These are phyloP conservation scores for Rhodomyrtus psidioides DNA, from an alignment of 441 rosid genomes.

Conservation along the genomic window DNA sequence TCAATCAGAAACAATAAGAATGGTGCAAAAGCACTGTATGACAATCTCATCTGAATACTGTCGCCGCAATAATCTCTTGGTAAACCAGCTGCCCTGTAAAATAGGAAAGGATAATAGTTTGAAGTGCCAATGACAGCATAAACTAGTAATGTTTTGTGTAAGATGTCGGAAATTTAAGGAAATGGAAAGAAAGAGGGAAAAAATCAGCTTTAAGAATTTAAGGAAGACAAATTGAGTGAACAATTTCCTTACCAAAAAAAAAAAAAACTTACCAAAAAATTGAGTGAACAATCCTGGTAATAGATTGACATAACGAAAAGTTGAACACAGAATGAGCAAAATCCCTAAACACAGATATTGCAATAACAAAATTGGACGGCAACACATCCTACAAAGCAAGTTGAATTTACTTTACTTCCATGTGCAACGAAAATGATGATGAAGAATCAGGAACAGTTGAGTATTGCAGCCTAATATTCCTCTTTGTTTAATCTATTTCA, in stretches of 20 bases:
- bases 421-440: background rate
- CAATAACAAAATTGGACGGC: background rate
- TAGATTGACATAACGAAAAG: background rate
- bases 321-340: background rate
- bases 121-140: background rate
- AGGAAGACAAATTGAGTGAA: background rate
- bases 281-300: background rate
- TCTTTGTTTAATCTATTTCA: background rate
- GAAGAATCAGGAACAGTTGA: background rate
- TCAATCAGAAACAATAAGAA: conserved; percentile 43
- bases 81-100: conserved; percentile 53
- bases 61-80: conserved; percentile 49
- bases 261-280: no score
- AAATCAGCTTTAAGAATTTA: background rate
- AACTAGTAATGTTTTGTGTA: background rate
- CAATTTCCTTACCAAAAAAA: no score
- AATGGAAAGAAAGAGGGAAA: background rate
- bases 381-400: background rate
- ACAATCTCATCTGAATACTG: conserved; percentile 50
- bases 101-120: background rate
- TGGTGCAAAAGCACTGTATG: conserved; percentile 56
- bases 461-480: background rate
- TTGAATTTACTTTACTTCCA: background rate
- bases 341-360: background rate
- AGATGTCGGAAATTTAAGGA: background rate